Base-by-base conservation (phyloP, 768 basidiomycete genomes). In the Suillus cothurnatus region DNA sequence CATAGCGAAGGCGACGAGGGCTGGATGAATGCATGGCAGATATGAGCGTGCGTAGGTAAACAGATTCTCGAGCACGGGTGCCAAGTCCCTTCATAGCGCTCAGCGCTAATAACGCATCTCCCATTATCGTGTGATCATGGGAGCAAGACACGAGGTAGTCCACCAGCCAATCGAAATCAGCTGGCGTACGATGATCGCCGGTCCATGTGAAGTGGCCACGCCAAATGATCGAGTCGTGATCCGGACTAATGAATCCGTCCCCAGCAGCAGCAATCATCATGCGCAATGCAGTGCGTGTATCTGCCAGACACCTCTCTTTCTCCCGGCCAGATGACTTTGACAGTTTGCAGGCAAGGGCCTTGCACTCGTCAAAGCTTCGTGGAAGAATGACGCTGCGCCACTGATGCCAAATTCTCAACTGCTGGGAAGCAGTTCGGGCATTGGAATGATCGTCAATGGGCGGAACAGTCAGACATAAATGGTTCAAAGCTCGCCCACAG, bases 401-500 rank as follows among this genome's bases (percentile, higher is more conserved):
- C 4, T 34, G 32, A 34, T 34, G 31, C 57, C 57, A 58, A 58
- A 39, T 58, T 39, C 5, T 26, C 56, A 26, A 17, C 56, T 57
- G 56, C n/a, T 15, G 23, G 14, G 34, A 57, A 36, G 56, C 23
- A 57, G 34, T 39, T 38, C 23, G 36, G 36, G 36, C 6, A 19
- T 19, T 58, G 57, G 36, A 26, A 26, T 39, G 23, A 58, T 58
- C 23, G 26, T 6, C 31, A 32, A 32, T 32, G 2, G 31, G 31
- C 31, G 6, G 31, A 32, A 17, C 36, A 39, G 9, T 26, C 23
- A 57, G 36, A 23, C 43, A 64, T 17, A 64, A 31, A 43, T 64
- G 14, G 12, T 61, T 36, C 12, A 64, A 43, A n/a, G 63, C 63
- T 47, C 12, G 38, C 8, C 63, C 63, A 47, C 59, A 61, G 5